phyloP scores from a whole-genome alignment of 2,329 filamentous ascomycete species.

The Cyphellophora attinorum region DNA sequence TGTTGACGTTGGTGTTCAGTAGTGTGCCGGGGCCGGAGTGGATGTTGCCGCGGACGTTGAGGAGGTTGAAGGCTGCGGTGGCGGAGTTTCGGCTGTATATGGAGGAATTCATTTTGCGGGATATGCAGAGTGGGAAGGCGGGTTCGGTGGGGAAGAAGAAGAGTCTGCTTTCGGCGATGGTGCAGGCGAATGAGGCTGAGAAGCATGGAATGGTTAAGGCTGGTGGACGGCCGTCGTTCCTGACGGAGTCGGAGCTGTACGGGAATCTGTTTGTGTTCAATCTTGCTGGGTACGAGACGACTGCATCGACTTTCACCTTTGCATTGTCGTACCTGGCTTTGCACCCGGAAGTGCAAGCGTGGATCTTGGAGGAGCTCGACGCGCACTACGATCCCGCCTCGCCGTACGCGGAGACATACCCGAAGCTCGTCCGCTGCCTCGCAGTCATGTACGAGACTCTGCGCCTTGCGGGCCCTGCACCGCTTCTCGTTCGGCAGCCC shows the following conservation, averaged over 20 bases:
- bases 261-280: constrained; percentile 38
- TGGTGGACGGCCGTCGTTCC: too few relatives aligned
- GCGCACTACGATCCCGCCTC: constrained; percentile 13
- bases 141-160: neutral
- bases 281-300: constrained; percentile 28
- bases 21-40: constrained; percentile 14
- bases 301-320: constrained; percentile 4
- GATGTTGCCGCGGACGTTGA: constrained; percentile 20
- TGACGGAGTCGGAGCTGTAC: too few relatives aligned
- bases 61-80: constrained; percentile 18
- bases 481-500: constrained; percentile 13
- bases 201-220: too few relatives aligned
- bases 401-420: constrained; percentile 5
- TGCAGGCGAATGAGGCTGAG: too few relatives aligned
- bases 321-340: constrained; percentile 7
- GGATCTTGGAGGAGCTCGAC: constrained; percentile 26
- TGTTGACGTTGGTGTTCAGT: constrained; percentile 9
- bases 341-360: constrained; percentile 7
- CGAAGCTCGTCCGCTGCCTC: constrained; percentile 3
- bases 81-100: constrained; percentile 19
- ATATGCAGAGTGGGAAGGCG: neutral
- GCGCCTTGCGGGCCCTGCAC: constrained; percentile 15
- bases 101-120: constrained; percentile 10
- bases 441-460: constrained; percentile 17
- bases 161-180: constrained; percentile 2